phyloP scores from a whole-genome alignment of 179 eudicot genomes.

The Nepenthes alata region DNA sequence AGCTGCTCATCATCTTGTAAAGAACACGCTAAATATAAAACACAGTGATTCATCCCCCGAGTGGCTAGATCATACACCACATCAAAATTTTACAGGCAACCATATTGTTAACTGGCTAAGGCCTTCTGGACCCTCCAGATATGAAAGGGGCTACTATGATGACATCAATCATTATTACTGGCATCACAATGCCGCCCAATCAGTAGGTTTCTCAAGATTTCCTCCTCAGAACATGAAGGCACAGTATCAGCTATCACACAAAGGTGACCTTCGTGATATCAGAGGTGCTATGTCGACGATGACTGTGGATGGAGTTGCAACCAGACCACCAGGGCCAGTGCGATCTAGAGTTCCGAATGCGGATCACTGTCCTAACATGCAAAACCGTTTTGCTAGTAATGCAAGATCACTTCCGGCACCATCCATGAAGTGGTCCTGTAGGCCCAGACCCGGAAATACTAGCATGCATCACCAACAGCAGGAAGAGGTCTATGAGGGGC shows the following conservation, averaged over 20 bases:
- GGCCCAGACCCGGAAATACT: conserved; percentile 2
- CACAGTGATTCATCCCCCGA: conserved; percentile 30
- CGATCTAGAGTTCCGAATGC: conserved; percentile 34
- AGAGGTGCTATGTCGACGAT: conserved; percentile 46
- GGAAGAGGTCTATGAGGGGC: conserved; percentile 18
- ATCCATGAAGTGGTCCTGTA: conserved; percentile 47
- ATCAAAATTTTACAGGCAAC: conserved; percentile 29
- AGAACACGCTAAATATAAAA: conserved; percentile 53
- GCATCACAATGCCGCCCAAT: conserved; percentile 23
- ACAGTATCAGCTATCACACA: conserved; percentile 20
- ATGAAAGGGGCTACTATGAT: conserved; percentile 40
- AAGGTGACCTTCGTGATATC: conserved; percentile 32
- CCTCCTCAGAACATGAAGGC: conserved; percentile 23
- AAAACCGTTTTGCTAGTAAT: conserved; percentile 21
- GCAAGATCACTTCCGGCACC: conserved; percentile 48
- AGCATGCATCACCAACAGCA: not conserved
- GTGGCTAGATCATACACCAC: conserved; percentile 22
- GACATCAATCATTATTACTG: conserved; percentile 24
- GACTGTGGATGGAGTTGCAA: conserved; percentile 29
- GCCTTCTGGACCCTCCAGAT: conserved; percentile 59
- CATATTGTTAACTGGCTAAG: conserved; percentile 32
- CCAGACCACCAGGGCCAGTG: conserved; percentile 16
- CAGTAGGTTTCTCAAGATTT: conserved; percentile 22
- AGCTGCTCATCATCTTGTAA: conserved; percentile 83
- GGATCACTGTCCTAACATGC: conserved; percentile 17